A percentile compares a stretch with the other conserved stretches of the same genome.
Conservation (phyloP, 73 alveolate species). For the Paramecium octaurelia region DNA sequence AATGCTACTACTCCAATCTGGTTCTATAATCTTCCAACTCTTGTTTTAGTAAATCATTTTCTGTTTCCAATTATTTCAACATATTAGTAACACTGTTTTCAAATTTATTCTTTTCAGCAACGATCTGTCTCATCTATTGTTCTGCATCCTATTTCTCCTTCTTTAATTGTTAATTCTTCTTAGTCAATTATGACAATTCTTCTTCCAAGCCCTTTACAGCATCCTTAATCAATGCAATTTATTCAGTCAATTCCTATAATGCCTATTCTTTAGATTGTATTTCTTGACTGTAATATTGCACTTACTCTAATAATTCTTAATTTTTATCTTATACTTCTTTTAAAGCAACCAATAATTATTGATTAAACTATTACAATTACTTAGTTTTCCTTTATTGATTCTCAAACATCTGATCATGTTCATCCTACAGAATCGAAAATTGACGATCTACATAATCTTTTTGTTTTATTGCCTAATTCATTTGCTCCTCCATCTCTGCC, state of each 20-base stretch:
- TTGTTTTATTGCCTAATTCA: background rate
- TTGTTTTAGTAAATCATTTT: background rate
- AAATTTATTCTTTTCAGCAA: background rate
- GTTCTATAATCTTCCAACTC: constrained; percentile 27
- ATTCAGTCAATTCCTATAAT: background rate
- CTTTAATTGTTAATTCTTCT: background rate
- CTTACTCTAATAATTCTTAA: constrained; percentile 31
- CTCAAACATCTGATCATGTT: constrained; percentile 48
- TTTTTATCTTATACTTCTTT: constrained; percentile 37
- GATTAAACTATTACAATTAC: constrained; percentile 11
- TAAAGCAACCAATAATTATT: constrained; percentile 17
- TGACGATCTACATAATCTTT: constrained; percentile 21
- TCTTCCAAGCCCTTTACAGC: constrained; percentile 4
- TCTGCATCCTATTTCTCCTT: background rate
- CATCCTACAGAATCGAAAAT: background rate
- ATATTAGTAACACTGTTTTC: background rate
- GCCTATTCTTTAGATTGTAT: background rate
- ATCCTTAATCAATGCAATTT: background rate
- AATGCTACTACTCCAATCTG: background rate
- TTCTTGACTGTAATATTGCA: background rate
- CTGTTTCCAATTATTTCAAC: background rate
- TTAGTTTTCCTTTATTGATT: constrained; percentile 16
- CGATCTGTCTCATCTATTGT: background rate
- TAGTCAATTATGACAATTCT: background rate
- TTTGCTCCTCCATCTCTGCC: background rate